A percentile compares a stretch with the other conserved stretches of the same genome.
phyloP scores from a whole-genome alignment of 176 grass and related monocot genomes.

The Zoysia pacifica region DNA sequence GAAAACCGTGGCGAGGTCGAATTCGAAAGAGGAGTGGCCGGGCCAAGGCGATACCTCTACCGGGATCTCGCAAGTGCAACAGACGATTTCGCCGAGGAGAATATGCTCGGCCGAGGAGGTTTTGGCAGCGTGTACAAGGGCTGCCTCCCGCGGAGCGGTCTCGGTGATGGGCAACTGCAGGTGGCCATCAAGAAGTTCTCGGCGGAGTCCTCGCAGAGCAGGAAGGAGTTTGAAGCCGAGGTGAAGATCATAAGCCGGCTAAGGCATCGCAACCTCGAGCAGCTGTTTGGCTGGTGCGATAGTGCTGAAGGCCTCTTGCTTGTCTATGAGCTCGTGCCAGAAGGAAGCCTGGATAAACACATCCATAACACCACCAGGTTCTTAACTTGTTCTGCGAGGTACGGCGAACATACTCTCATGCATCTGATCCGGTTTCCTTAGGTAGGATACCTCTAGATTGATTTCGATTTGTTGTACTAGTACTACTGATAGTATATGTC shows the following conservation, averaged over 20 bases:
- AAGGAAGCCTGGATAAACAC: conserved; percentile 46
- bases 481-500: no score
- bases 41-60: not conserved
- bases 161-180: not conserved
- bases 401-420: no score
- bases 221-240: conserved; percentile 26
- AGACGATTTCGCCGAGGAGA: not conserved
- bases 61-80: conserved; percentile 18
- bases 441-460: no score
- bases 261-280: conserved; percentile 48
- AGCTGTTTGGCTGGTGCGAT: conserved; percentile 27
- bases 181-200: conserved; percentile 29
- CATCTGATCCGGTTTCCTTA: no score
- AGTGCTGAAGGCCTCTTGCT: conserved; percentile 3
- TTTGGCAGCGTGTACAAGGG: not conserved
- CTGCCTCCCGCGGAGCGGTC: not conserved
- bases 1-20: no score
- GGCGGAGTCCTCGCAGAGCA: not conserved
- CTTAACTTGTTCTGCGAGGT: not conserved
- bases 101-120: conserved; percentile 24
- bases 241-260: conserved; percentile 46
- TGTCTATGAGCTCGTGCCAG: conserved; percentile 3
- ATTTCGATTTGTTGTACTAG: no score
- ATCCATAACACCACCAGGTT: not conserved
- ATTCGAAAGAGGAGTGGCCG: not conserved